These are phyloP conservation scores for Orbilia ellipsospora DNA, from an alignment of 2,329 filamentous ascomycete species.

Conservation along the genomic window DNA sequence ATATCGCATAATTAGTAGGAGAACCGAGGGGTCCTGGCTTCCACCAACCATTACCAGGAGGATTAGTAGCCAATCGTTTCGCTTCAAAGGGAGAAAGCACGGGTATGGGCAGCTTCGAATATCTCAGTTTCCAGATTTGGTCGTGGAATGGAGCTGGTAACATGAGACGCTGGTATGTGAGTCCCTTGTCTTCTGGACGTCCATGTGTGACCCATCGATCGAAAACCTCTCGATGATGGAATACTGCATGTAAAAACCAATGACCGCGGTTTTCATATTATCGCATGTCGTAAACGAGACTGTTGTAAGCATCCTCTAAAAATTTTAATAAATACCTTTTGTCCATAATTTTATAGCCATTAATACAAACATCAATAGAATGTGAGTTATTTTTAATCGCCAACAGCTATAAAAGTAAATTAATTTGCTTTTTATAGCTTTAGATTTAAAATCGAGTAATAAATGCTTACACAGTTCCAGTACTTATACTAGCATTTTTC, in stretches of 20 bases:
- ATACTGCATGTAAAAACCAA: constrained; percentile 27
- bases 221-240: constrained; percentile 25
- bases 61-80: constrained; percentile 19
- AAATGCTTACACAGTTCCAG: too few relatives aligned
- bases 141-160: constrained; percentile 18
- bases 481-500: too few relatives aligned
- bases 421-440: too few relatives aligned
- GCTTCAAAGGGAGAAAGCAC: constrained; percentile 14
- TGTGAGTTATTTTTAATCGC: too few relatives aligned
- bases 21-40: constrained; percentile 9
- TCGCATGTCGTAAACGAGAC: constrained; percentile 12
- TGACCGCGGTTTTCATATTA: constrained; percentile 28
- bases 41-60: not conserved
- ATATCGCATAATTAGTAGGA: constrained; percentile 25
- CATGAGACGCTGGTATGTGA: constrained; percentile 5
- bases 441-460: too few relatives aligned
- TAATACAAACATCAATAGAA: too few relatives aligned
- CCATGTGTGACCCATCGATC: not conserved
- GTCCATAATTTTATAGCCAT: too few relatives aligned
- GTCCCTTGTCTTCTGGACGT: not conserved
- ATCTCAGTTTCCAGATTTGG: not conserved
- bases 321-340: too few relatives aligned
- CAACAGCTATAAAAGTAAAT: too few relatives aligned
- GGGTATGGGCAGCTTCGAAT: not conserved
- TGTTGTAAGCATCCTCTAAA: not conserved